Evolutionary conservation across 1,284 basidiomycete species (phyloP).

Genomic region (Inonotus obliquus): DNA sequence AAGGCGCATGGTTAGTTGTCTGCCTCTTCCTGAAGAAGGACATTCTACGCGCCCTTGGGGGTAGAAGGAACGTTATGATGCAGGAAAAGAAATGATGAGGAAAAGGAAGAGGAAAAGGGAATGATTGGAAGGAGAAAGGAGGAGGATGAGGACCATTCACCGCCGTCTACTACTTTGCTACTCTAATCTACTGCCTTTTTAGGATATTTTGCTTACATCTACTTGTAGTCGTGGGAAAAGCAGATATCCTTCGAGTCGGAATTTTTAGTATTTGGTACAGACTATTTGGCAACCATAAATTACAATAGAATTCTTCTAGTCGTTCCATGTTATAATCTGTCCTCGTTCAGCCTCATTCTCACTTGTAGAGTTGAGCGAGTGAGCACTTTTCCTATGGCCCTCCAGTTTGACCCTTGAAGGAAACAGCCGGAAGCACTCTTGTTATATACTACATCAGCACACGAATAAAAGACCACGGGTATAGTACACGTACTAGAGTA

Average conservation of each 20-base stretch:
- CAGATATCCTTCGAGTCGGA: not conserved
- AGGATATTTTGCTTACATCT: not conserved
- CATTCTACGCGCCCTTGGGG: slow-evolving; percentile 65
- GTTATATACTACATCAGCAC: slow-evolving; percentile 14
- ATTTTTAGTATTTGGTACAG: not conserved
- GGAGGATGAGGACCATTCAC: not conserved
- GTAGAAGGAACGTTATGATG: slow-evolving; percentile 55
- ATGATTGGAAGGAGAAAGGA: slow-evolving; percentile 11
- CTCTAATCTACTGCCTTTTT: not conserved
- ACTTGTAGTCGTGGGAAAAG: slow-evolving; percentile 10
- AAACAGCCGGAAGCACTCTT: slow-evolving; percentile 69
- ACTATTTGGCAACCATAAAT: not conserved
- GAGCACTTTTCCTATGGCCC: slow-evolving; percentile 64
- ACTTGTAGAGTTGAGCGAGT: slow-evolving; percentile 45
- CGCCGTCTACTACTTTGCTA: too few relatives aligned
- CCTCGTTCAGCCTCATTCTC: slow-evolving; percentile 32
- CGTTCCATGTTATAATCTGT: slow-evolving; percentile 65
- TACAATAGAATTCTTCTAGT: not conserved
- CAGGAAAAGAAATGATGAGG: slow-evolving; percentile 19
- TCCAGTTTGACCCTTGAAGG: slow-evolving; percentile 65
- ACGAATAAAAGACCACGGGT: slow-evolving; percentile 21
- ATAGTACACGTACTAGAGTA: slow-evolving; percentile 36
- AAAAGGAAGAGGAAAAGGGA: slow-evolving; percentile 4
- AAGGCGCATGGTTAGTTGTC: slow-evolving; percentile 43
- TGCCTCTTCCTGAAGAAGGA: slow-evolving; percentile 77